These are phyloP conservation scores for Ormosia emarginata DNA, from an alignment of 306 rosid genomes.

Conservation along the genomic window DNA sequence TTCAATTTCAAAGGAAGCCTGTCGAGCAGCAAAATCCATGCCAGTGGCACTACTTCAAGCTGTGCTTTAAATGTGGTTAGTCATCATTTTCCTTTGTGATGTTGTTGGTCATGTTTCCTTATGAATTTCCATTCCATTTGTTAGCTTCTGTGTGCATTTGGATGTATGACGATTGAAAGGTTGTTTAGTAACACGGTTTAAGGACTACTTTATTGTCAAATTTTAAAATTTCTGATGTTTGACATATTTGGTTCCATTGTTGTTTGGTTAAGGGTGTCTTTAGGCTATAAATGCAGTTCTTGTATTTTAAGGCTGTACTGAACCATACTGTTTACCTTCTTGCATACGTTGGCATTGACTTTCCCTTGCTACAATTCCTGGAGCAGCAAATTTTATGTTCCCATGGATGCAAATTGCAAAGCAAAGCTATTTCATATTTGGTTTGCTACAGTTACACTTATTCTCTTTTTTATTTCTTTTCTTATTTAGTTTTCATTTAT, in stretches of 20 bases:
- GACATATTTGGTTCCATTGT: too few relatives aligned
- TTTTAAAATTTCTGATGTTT: too few relatives aligned
- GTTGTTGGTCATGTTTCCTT: not conserved
- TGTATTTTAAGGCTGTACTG: too few relatives aligned
- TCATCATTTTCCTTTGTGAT: not conserved
- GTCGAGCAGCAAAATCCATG: constrained; percentile 30
- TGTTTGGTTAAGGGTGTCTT: too few relatives aligned
- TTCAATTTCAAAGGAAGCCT: constrained; percentile 7
- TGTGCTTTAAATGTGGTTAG: constrained; percentile 41
- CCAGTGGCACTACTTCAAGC: constrained; percentile 39
- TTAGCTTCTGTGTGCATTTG: not conserved
- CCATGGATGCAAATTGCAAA: too few relatives aligned
- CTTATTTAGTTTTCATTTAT: not conserved
- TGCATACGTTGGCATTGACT: too few relatives aligned
- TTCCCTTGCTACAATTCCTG: too few relatives aligned
- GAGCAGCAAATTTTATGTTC: too few relatives aligned
- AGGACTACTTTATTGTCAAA: not conserved
- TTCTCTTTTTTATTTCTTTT: not conserved
- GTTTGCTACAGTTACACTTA: not conserved
- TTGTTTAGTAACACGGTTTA: not conserved
- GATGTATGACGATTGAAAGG: not conserved
- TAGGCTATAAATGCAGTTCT: too few relatives aligned
- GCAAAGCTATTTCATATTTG: too few relatives aligned
- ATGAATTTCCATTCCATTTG: not conserved
- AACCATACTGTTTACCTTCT: too few relatives aligned